phyloP scores from a whole-genome alignment of 2,329 filamentous ascomycete species.

The Chrysoporthe puriensis region DNA sequence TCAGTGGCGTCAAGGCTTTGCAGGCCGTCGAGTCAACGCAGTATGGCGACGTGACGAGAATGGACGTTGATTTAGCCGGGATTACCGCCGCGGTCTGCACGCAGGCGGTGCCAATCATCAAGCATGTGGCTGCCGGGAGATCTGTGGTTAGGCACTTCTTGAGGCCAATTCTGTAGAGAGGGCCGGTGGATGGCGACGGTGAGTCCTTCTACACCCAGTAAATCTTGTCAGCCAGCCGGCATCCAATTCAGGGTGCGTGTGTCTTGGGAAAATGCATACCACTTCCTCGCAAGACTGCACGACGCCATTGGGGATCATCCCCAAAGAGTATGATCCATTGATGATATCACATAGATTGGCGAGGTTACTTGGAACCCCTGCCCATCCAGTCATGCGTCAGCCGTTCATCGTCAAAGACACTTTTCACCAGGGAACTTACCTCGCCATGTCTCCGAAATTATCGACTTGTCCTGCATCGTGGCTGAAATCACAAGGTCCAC shows the following conservation, averaged over 20 bases:
- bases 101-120: neutral
- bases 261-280: neutral
- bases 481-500: neutral
- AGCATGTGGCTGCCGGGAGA: neutral
- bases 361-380: neutral
- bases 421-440: neutral
- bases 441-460: conserved; percentile 1
- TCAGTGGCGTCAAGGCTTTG: neutral
- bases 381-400: neutral
- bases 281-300: neutral
- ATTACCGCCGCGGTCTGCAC: neutral
- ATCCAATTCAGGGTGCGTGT: neutral
- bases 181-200: neutral
- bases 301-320: neutral
- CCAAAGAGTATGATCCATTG: neutral
- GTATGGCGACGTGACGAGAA: neutral
- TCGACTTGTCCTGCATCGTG: neutral
- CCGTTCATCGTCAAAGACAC: neutral
- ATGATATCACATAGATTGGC: neutral
- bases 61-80: neutral
- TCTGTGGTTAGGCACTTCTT: neutral
- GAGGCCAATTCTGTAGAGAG: neutral
- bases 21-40: neutral
- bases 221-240: neutral
- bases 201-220: neutral